Evolutionary conservation across 495 filamentous ascomycete species (phyloP), one percentile per base, ranked within the genome.

Genomic region (Podospora tetraspora): DNA sequence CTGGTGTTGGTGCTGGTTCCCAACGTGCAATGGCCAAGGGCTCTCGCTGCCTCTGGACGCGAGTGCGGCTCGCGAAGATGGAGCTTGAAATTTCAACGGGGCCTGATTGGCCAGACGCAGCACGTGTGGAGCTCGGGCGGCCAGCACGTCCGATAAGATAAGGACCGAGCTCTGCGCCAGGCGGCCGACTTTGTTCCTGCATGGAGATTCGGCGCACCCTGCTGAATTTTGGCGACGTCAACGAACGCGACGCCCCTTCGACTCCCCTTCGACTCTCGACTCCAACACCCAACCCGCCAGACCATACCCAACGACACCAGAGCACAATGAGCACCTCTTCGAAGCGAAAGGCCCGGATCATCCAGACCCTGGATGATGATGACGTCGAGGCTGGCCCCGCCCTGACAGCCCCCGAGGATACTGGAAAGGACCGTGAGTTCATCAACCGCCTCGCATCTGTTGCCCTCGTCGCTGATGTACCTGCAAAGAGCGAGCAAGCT

Each of bases 261-360:
- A 59, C 6, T 59, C 57, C 24, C 21, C 21, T 23, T 25, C 24
- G 22, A 59, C 6, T 59, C 4, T 27, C 13, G 13, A 43, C 3
- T n/a, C 27, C 60, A 30, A 63, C 27, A 21, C 27, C 27, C 27
- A 34, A 19, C 12, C 61, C 61, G 19, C 19, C 12, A 6, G 1
- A 30, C 30, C 61, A 16, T 19, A 56, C 24, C 10, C 24, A 9
- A n/a, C 32, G 21, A 56, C 43, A 16, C 25, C 24, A 21, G 29
- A 52, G 10, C 9, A 52, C 30, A 79, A 93, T 88, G 78, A 87
- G 87, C 57, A 81, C 84, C 1, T 91, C 92, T 7, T 85, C 87
- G 32, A 88, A 90, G 69, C 86, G 91, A 63, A 91, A 92, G 71
- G 84, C 91, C 25, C 88, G 90, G 66, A 90, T 91, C 76, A 88